These are phyloP conservation scores for Tolypocladium guangdongense DNA, from an alignment of 2,329 filamentous ascomycete species.

Conservation along the genomic window DNA sequence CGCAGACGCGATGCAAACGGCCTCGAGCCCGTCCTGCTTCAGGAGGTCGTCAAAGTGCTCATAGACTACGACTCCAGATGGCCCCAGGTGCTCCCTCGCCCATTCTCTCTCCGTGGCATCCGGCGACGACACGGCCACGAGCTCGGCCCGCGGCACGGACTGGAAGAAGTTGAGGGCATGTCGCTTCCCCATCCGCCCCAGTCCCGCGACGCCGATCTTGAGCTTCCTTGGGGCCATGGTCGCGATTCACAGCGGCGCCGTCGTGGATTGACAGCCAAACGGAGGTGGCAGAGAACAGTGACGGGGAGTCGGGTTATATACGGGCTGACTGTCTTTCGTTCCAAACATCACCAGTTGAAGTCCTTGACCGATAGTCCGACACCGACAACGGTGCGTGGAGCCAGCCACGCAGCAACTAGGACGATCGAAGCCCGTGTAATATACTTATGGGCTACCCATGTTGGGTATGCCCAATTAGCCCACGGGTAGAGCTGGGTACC, in stretches of 20 bases:
- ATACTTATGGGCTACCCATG: too few species aligned
- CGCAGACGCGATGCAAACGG: conserved; percentile 27
- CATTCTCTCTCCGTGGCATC: conserved; percentile 32
- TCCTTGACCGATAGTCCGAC: neutral
- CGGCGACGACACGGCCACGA: conserved; percentile 38
- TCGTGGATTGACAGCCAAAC: neutral
- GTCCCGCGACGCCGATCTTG: conserved; percentile 34
- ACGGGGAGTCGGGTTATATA: neutral
- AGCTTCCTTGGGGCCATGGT: conserved; percentile 18
- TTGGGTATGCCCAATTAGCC: too few species aligned
- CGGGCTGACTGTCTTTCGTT: neutral
- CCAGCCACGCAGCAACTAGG: too few species aligned
- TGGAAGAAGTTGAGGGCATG: conserved; percentile 37
- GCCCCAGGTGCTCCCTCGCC: conserved; percentile 30
- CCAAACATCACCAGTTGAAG: neutral
- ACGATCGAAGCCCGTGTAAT: too few species aligned
- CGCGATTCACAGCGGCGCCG: neutral
- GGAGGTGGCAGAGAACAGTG: neutral
- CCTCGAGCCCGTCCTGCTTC: conserved; percentile 22
- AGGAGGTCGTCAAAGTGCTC: conserved; percentile 36
- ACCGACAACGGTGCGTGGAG: neutral
- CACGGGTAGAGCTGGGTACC: too few species aligned
- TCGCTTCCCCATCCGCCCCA: conserved; percentile 42
- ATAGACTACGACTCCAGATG: conserved; percentile 32
- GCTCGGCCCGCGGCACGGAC: conserved; percentile 32